Percentiles rank a stretch among this genome's conserved stretches.
Evolutionary conservation across 2,329 filamentous ascomycete species (phyloP).

Genomic region (Cadophora gregata): DNA sequence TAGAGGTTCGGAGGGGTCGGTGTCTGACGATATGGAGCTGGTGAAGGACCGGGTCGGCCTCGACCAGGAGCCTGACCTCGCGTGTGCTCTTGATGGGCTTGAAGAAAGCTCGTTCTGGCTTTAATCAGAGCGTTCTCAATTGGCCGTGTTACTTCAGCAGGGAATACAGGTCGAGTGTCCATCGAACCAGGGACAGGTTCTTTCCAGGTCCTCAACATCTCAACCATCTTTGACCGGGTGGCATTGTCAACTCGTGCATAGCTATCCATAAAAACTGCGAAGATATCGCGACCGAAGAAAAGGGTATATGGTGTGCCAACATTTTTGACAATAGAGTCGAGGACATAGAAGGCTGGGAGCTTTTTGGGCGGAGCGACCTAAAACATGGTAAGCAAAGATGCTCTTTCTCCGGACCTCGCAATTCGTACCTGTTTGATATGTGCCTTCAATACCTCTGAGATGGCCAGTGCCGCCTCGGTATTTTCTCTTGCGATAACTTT

Average conservation of each 20-base stretch:
- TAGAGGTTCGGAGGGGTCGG: conserved; percentile 70
- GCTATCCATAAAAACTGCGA: conserved; percentile 94
- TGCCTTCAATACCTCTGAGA: conserved; percentile 86
- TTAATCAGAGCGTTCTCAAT: conserved; percentile 96
- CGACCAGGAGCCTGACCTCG: conserved; percentile 61
- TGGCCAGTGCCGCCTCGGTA: conserved; percentile 92
- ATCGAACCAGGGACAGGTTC: conserved; percentile 93
- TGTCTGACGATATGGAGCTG: conserved; percentile 71
- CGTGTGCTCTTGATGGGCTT: conserved; percentile 61
- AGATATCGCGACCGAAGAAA: conserved; percentile 90
- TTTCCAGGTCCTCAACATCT: conserved; percentile 98
- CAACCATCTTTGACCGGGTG: conserved; percentile 90
- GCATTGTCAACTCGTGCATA: conserved; percentile 86
- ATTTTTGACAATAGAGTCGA: conserved; percentile 98
- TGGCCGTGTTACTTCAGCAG: conserved; percentile 81
- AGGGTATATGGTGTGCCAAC: conserved; percentile 97
- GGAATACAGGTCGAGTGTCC: conserved; percentile 91
- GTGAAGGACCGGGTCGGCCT: conserved; percentile 56
- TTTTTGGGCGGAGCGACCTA: conserved; percentile 90
- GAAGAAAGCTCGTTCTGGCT: conserved; percentile 65
- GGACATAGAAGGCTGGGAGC: conserved; percentile 92
- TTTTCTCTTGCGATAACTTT: conserved; percentile 92
- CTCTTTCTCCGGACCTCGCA: conserved; percentile 19
- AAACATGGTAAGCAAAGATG: conserved; percentile 38
- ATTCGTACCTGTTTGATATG: conserved; percentile 90